These are phyloP conservation scores for Alternaria panax DNA, from an alignment of 2,329 filamentous ascomycete genomes.

Conservation along the genomic window DNA sequence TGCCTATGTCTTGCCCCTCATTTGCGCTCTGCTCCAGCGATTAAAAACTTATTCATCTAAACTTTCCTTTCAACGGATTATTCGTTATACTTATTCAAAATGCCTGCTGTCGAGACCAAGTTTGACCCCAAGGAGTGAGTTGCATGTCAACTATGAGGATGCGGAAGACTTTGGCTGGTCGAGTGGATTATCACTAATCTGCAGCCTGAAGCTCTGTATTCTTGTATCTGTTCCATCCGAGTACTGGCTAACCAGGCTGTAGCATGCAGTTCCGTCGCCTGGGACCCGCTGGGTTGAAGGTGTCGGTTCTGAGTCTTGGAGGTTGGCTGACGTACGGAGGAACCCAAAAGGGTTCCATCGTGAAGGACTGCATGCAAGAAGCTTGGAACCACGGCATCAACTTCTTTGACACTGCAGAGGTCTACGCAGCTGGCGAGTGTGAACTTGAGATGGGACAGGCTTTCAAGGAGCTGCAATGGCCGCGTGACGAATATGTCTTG, in stretches of 20 bases:
- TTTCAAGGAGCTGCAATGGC: conserved; percentile 58
- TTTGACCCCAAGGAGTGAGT: conserved; percentile 55
- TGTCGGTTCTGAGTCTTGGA: conserved; percentile 60
- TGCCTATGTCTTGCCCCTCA: conserved; percentile 18
- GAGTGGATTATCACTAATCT: neutral
- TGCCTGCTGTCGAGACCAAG: conserved; percentile 54
- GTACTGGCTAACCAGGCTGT: neutral
- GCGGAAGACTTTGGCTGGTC: neutral
- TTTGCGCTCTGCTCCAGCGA: conserved; percentile 4
- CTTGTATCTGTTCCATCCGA: neutral
- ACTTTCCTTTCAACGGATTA: neutral
- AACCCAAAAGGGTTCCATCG: conserved; percentile 56
- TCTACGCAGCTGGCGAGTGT: conserved; percentile 66
- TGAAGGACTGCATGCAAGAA: conserved; percentile 60
- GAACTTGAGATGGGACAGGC: conserved; percentile 66
- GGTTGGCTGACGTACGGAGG: conserved; percentile 58
- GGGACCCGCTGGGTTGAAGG: conserved; percentile 55
- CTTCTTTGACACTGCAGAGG: conserved; percentile 60
- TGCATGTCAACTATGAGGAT: neutral
- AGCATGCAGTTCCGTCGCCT: conserved; percentile 48
- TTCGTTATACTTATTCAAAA: conserved; percentile 20
- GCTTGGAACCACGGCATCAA: conserved; percentile 61
- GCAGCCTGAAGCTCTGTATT: neutral
- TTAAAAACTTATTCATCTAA: neutral
- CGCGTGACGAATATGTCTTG: conserved; percentile 48